phyloP scores from a whole-genome alignment of 2,329 filamentous ascomycete genomes.

The Hymenoscyphus scutula region DNA sequence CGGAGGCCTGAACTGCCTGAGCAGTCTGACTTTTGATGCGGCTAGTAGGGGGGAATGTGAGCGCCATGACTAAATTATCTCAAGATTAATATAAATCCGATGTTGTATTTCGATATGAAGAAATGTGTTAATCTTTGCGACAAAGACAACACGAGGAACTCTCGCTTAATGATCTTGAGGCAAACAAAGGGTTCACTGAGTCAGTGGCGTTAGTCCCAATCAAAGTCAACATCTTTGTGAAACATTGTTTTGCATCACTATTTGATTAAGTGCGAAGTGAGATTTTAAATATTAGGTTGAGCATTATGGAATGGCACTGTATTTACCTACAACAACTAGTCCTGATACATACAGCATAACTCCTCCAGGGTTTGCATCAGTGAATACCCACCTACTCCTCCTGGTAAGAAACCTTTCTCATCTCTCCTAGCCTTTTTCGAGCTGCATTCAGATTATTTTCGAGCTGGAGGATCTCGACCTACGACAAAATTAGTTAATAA shows the following conservation, averaged over 20 bases:
- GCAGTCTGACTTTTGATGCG: not conserved
- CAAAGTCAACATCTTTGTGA: not conserved
- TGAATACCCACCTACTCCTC: conserved; percentile 21
- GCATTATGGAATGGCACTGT: not conserved
- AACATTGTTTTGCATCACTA: too few relatives aligned
- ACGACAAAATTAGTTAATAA: conserved; percentile 25
- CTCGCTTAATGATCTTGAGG: not conserved
- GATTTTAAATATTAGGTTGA: not conserved
- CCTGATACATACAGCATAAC: not conserved
- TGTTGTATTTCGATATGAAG: not conserved
- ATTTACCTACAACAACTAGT: not conserved
- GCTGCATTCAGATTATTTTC: conserved; percentile 83
- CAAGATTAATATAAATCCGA: too few relatives aligned
- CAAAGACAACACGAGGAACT: not conserved
- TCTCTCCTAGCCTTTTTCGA: conserved; percentile 83
- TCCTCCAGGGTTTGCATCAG: not conserved
- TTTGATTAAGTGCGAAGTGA: not conserved
- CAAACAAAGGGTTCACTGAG: not conserved
- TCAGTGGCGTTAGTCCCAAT: not conserved
- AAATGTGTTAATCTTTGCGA: not conserved
- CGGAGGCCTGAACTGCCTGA: not conserved
- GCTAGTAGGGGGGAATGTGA: not conserved
- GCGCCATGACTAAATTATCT: not conserved
- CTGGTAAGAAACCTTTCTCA: conserved; percentile 57
- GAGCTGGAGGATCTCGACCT: conserved; percentile 96